Percentiles rank a stretch among this genome's conserved stretches.
Evolutionary conservation across 2,329 filamentous ascomycete genomes (phyloP).

Genomic region (Aspergillus sojae): DNA sequence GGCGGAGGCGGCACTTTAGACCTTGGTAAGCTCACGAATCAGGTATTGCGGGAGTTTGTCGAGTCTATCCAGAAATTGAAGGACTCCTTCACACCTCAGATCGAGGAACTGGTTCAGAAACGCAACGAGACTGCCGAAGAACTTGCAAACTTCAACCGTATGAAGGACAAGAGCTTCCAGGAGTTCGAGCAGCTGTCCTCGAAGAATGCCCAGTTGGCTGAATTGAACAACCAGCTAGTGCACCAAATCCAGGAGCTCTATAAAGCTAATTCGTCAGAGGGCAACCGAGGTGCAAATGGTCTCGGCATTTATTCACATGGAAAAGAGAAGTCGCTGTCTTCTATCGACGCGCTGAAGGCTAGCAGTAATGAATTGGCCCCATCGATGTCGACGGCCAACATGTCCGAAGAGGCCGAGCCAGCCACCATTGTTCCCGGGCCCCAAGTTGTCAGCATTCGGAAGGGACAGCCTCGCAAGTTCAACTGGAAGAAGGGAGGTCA

Average conservation of each 20-base stretch:
- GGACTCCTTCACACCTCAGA: conserved; percentile 72
- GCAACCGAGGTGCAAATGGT: conserved; percentile 49
- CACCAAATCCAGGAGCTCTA: conserved; percentile 93
- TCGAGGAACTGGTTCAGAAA: conserved; percentile 89
- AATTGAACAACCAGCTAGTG: conserved; percentile 93
- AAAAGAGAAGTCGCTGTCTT: conserved; percentile 54
- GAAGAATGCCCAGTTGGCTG: conserved; percentile 90
- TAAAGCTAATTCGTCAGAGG: conserved; percentile 64
- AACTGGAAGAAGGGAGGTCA: conserved; percentile 98
- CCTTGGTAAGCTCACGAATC: conserved; percentile 67
- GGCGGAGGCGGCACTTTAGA: conserved; percentile 79
- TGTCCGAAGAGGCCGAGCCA: conserved; percentile 67
- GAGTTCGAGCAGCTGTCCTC: conserved; percentile 94
- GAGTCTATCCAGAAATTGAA: conserved; percentile 70
- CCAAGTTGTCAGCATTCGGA: conserved; percentile 94
- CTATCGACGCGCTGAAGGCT: conserved; percentile 49
- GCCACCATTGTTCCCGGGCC: conserved; percentile 68
- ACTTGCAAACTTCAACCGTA: conserved; percentile 76
- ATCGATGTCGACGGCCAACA: conserved; percentile 57
- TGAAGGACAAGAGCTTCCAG: conserved; percentile 89
- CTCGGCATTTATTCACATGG: conserved; percentile 64
- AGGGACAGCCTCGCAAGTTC: conserved; percentile 93
- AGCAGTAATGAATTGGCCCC: conserved; percentile 55
- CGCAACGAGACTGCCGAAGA: conserved; percentile 83
- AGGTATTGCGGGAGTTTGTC: conserved; percentile 64